A percentile compares a stretch with the other conserved stretches of the same genome.
These are phyloP conservation scores for Pedinophyceae sp. DNA, from an alignment of 139 green algal species.

Conservation along the genomic window DNA sequence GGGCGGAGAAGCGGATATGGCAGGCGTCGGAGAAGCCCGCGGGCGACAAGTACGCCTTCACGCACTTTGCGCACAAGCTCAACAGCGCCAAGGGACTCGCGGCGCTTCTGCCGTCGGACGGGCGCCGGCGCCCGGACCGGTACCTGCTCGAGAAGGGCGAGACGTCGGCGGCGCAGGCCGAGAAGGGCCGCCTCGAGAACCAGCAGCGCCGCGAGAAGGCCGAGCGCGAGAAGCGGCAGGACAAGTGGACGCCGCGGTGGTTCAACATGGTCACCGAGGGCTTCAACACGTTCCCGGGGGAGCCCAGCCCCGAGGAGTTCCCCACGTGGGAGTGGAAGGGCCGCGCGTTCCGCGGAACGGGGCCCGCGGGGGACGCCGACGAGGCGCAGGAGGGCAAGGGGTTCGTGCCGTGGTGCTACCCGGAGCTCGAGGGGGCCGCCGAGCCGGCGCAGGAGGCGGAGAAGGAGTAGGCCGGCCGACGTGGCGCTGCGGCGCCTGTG, in stretches of 20 bases:
- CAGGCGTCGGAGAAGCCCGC: slow-evolving; percentile 42
- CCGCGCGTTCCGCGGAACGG: no score
- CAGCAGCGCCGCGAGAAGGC: slow-evolving; percentile 50
- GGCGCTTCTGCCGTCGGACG: slow-evolving; percentile 60
- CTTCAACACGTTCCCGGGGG: slow-evolving; percentile 20
- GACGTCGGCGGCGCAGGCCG: slow-evolving; percentile 5
- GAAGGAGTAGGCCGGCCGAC: no score
- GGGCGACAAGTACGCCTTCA: slow-evolving; percentile 79
- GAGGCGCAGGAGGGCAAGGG: no score
- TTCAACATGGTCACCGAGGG: slow-evolving; percentile 30
- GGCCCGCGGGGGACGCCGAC: no score
- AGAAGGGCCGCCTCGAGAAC: slow-evolving; percentile 65
- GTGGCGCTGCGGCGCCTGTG: no score
- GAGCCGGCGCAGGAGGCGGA: no score
- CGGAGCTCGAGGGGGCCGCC: no score
- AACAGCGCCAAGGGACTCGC: slow-evolving; percentile 39
- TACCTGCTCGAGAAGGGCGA: background rate
- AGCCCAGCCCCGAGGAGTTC: slow-evolving; percentile 38
- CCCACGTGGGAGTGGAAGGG: slow-evolving; percentile 46
- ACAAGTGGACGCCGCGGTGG: slow-evolving; percentile 53
- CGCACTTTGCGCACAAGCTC: slow-evolving; percentile 65
- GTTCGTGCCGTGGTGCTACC: no score
- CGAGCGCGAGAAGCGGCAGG: slow-evolving; percentile 27
- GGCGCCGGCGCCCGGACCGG: slow-evolving; percentile 38
- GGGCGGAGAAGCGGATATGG: slow-evolving; percentile 50